Conservation (phyloP, 2,329 filamentous ascomycete genomes). For the Pleomassaria siparia region DNA sequence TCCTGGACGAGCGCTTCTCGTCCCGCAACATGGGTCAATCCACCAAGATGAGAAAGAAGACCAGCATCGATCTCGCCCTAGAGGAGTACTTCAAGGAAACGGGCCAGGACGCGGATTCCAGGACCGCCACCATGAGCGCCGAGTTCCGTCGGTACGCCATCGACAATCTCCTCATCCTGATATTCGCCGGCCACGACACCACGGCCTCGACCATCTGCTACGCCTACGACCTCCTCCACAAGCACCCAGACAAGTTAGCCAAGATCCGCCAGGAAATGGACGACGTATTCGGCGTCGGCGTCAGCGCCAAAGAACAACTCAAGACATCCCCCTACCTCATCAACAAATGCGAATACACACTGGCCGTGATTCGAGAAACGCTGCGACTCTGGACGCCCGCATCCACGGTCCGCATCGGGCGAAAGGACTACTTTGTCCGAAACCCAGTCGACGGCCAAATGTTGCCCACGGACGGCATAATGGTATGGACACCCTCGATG, state of each 20-base stretch:
- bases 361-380: slow-evolving; percentile 36
- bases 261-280: slow-evolving; percentile 32
- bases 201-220: slow-evolving; percentile 36
- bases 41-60: slow-evolving; percentile 31
- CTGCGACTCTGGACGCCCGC: slow-evolving; percentile 33
- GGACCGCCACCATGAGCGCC: slow-evolving; percentile 20
- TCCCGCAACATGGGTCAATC: slow-evolving; percentile 21
- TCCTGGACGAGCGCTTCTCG: slow-evolving; percentile 43
- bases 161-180: slow-evolving; percentile 23
- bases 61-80: slow-evolving; percentile 45
- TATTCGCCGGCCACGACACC: slow-evolving; percentile 26
- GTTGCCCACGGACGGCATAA: slow-evolving; percentile 19
- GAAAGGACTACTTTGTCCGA: slow-evolving; percentile 15
- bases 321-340: slow-evolving; percentile 24
- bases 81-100: slow-evolving; percentile 43
- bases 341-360: slow-evolving; percentile 33
- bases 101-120: slow-evolving; percentile 16
- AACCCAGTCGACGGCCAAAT: slow-evolving; percentile 21
- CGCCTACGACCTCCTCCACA: slow-evolving; percentile 23
- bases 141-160: slow-evolving; percentile 24
- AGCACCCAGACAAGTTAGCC: slow-evolving; percentile 19
- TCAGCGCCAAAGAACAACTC: slow-evolving; percentile 17
- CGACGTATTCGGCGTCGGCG: slow-evolving; percentile 25
- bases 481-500: slow-evolving; percentile 10
- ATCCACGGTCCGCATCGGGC: slow-evolving; percentile 28